Conservation (phyloP, 2,329 filamentous ascomycete species). For the Fusarium anguioides region DNA sequence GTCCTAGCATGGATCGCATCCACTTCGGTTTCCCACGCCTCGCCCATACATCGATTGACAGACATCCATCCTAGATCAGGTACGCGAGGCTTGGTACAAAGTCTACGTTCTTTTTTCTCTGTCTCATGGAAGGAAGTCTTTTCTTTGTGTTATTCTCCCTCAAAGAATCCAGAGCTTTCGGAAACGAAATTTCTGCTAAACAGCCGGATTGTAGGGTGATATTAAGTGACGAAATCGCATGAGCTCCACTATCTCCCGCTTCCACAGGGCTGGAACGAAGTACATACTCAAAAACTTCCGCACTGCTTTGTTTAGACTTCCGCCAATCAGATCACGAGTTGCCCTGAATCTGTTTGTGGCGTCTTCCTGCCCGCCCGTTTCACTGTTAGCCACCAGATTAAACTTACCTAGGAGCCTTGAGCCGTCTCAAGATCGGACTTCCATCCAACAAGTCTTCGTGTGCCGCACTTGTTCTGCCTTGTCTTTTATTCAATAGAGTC, state of each 20-base stretch:
- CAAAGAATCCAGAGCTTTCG: too few relatives aligned
- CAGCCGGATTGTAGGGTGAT: not conserved
- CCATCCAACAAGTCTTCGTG: constrained; percentile 11
- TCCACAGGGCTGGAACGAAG: constrained; percentile 34
- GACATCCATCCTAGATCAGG: constrained; percentile 11
- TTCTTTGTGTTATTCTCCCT: too few relatives aligned
- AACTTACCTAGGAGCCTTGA: constrained; percentile 15
- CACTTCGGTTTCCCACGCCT: not conserved
- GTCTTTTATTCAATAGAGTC: not conserved
- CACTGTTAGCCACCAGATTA: constrained; percentile 21
- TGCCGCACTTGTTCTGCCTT: constrained; percentile 6
- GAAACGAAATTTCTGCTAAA: not conserved
- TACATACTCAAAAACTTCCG: constrained; percentile 25
- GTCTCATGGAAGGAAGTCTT: not conserved
- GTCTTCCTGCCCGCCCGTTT: constrained; percentile 33
- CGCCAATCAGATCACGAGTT: constrained; percentile 16
- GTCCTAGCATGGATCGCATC: not conserved
- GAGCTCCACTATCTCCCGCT: constrained; percentile 29
- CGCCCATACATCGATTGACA: constrained; percentile 9
- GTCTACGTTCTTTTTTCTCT: not conserved
- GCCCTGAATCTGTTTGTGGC: constrained; percentile 34
- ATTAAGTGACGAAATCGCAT: constrained; percentile 1
- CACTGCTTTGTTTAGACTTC: constrained; percentile 23
- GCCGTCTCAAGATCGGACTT: constrained; percentile 6
- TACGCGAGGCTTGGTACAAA: constrained; percentile 15